Conservation (phyloP, 164 flowering plant species). For the Amborella trichopoda region DNA sequence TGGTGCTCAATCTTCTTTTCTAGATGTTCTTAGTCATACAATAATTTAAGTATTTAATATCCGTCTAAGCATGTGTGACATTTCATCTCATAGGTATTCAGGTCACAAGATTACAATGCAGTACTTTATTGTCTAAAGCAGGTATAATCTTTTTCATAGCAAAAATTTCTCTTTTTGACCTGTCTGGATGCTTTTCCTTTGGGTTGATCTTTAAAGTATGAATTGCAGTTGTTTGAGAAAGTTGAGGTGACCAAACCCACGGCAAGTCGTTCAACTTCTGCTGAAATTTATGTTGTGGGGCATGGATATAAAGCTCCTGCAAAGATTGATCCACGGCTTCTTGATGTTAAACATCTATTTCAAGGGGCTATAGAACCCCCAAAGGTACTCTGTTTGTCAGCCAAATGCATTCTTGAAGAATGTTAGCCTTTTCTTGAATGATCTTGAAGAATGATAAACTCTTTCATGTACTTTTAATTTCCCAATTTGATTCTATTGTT, state of each 20-base stretch:
- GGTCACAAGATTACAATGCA: conserved; percentile 88
- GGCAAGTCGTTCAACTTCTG: conserved; percentile 88
- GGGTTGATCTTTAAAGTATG: conserved; percentile 1
- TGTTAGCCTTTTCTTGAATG: not conserved
- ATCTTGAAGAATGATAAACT: no score
- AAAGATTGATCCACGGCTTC: conserved; percentile 94
- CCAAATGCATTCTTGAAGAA: not conserved
- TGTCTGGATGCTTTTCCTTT: not conserved
- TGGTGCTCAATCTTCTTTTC: no score
- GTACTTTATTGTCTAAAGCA: conserved; percentile 75
- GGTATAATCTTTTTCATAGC: conserved; percentile 23
- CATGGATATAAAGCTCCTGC: conserved; percentile 86
- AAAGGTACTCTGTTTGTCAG: conserved; percentile 35
- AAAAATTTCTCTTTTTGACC: not conserved
- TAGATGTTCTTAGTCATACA: no score
- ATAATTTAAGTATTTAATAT: not conserved
- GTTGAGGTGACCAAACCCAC: conserved; percentile 84
- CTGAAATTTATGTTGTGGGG: conserved; percentile 74
- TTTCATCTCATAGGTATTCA: conserved; percentile 51
- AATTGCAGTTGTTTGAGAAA: conserved; percentile 79
- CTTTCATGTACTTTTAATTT: no score
- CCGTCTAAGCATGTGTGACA: not conserved
- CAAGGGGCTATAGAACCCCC: conserved; percentile 48
- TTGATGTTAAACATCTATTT: conserved; percentile 76
- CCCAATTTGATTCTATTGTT: not conserved